Evolutionary conservation across 495 filamentous ascomycete species (phyloP).

Genomic region (Penicillium cosmopolitanum): DNA sequence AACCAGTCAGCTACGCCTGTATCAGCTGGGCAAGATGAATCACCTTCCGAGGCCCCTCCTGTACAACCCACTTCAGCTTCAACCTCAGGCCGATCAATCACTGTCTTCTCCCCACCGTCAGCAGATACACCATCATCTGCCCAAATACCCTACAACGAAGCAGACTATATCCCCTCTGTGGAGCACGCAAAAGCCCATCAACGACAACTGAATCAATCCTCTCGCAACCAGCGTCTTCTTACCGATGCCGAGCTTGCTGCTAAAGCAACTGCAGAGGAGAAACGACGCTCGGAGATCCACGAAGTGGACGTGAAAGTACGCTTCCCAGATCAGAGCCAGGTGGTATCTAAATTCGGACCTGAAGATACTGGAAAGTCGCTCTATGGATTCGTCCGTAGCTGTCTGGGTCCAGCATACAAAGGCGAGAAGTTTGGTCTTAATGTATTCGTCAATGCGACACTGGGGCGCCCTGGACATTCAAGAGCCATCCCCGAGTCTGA

Average conservation of each 20-base stretch:
- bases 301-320: conserved; percentile 78
- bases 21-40: conserved; percentile 15
- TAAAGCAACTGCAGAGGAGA: conserved; percentile 54
- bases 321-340: conserved; percentile 80
- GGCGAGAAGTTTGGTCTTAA: conserved; percentile 57
- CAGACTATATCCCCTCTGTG: conserved; percentile 80
- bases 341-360: conserved; percentile 65
- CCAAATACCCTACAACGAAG: conserved; percentile 62
- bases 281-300: conserved; percentile 64
- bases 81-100: conserved; percentile 53
- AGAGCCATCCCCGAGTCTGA: conserved; percentile 49
- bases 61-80: conserved; percentile 26
- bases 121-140: conserved; percentile 76
- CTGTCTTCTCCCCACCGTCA: conserved; percentile 76
- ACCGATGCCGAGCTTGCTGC: conserved; percentile 55
- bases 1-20: conserved; percentile 17
- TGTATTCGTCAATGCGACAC: conserved; percentile 27
- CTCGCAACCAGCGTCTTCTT: conserved; percentile 66
- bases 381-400: conserved; percentile 66
- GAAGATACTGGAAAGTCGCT: conserved; percentile 65
- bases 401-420: conserved; percentile 36
- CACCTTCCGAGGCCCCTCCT: conserved; percentile 30
- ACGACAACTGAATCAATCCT: conserved; percentile 62
- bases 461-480: conserved; percentile 29
- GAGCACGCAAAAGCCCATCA: conserved; percentile 86